Base-by-base conservation (phyloP, 73 alveolate genomes). In the Tetrahymena malaccensis region DNA sequence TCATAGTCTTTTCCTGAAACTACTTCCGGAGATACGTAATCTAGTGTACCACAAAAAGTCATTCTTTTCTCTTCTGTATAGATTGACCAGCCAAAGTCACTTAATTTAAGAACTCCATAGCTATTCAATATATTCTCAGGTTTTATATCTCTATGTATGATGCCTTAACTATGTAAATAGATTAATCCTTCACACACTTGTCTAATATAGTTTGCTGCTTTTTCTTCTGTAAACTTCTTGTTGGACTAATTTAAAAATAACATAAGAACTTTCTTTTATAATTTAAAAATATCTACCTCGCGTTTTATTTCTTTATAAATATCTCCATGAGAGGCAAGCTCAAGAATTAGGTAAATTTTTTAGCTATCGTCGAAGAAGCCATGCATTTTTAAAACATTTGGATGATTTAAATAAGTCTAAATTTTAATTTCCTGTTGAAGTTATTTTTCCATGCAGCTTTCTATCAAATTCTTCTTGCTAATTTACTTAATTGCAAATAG, bases 11-110 rank as follows among this genome's bases (percentile, higher is more conserved):
- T 94, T 85, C 98, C 97, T 22, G 97, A 55, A 21, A 98, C 98
- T 57, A 98, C 97, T 93, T 98, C 99, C 1, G 99, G 99, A 35
- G 99, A 99, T 94, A 98, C 97, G 94, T 98, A 98, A 94, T 98
- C 99, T 0, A 98, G 98, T 22, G 99, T 98, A n/a, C 99, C 99
- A 94, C 99, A 98, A 94, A 97, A 98, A 9, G 99, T 98, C 95
- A 85, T 93, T 16, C 99, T 34, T 38, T 96, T 95, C 85, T 95
- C 94, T 43, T 96, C 97, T 19, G 97, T 94, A 35, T 94, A 94
- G 34, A 94, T 94, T 17, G 96, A 94, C 43, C 58, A 84, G n/a
- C 96, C 96, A 94, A 94, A 85, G 33, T 94, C 96, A 33, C 95
- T 93, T 7, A 94, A 85, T 43, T 94, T 94, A 13, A 94, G 43